A percentile compares a stretch with the other conserved stretches of the same genome.
Conservation (phyloP, 192 early-diverging fungal species). For the Entomortierella lignicola region DNA sequence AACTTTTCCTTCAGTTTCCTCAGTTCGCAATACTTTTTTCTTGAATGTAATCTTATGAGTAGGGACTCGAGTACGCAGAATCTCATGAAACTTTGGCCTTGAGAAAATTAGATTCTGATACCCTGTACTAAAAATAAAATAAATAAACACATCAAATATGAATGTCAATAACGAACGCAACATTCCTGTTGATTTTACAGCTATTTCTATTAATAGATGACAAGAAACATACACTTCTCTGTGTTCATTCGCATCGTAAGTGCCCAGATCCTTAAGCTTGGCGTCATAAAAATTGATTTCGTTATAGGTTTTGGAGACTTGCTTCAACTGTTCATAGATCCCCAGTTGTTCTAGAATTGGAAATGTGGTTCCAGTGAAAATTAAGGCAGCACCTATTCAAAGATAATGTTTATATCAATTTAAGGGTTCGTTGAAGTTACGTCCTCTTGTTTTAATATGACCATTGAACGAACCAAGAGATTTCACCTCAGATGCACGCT, state of each 20-base stretch:
- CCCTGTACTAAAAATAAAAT: neutral
- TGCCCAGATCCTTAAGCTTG: neutral
- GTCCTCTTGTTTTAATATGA: neutral
- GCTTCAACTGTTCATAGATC: neutral
- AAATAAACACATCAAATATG: no score
- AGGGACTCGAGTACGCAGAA: neutral
- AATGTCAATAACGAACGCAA: no score
- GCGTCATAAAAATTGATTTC: neutral
- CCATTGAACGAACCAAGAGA: neutral
- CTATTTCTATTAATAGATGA: no score
- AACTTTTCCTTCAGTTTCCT: neutral
- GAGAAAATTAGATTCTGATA: neutral
- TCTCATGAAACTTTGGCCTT: neutral
- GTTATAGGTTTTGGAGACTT: neutral
- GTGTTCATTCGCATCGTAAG: neutral
- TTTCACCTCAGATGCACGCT: neutral
- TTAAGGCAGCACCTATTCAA: neutral
- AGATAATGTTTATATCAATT: neutral
- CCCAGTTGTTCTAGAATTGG: neutral
- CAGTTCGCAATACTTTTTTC: neutral
- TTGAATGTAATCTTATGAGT: neutral
- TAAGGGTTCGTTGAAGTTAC: neutral
- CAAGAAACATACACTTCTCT: neutral
- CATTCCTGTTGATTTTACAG: no score
- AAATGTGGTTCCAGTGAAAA: neutral